Base-by-base conservation (phyloP, 257 asterid species). In the Salvia splendens region DNA sequence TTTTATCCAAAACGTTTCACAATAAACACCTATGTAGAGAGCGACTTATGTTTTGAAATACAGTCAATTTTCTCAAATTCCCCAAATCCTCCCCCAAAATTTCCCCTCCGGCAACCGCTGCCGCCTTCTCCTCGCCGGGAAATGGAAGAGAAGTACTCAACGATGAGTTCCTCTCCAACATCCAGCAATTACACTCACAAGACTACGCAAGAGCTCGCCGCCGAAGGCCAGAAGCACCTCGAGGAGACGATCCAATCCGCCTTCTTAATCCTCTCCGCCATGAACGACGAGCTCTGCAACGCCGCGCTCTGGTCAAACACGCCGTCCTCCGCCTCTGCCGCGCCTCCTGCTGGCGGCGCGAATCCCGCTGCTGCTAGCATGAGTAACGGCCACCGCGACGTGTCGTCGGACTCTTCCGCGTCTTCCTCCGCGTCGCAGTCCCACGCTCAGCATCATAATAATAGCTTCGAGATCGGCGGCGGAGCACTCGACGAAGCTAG, bases 401-500 rank as follows among this genome's bases (percentile, higher is more conserved):
- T 77, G 12, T 70, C 68, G 33, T 82, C 93, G 36, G 95, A 33
- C 38, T 33, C 38, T 33, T 33, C 38, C 38, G 38, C 38, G 38
- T 33, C 38, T 33, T 33, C 91, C 48, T 77, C 85, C 33, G 78
- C 86, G 33, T 73, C 86, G 42, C 79, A 33, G 38, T 33, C 38
- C 38, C 38, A 33, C 38, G 6, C 38, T 33, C 38, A 75, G 17
- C 80, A 77, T 46, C 80, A 77, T 3, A 68, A 77, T 5, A 68
- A 80, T 8, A 75, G 78, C 80, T 78, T 71, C 12, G 95, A 88
- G 8, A 75, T 82, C 12, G 98, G 92, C 4, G 96, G 95, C 28
- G 95, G 98, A 7, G 95, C 96, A 12, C 98, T 91, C 35, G 96
- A 91, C 24, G 94, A 88, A 61, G 89, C 98, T 43, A 82, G 98